These are phyloP conservation scores for Aspergillus olivimuriae DNA, from an alignment of 495 filamentous ascomycete genomes.

Conservation along the genomic window DNA sequence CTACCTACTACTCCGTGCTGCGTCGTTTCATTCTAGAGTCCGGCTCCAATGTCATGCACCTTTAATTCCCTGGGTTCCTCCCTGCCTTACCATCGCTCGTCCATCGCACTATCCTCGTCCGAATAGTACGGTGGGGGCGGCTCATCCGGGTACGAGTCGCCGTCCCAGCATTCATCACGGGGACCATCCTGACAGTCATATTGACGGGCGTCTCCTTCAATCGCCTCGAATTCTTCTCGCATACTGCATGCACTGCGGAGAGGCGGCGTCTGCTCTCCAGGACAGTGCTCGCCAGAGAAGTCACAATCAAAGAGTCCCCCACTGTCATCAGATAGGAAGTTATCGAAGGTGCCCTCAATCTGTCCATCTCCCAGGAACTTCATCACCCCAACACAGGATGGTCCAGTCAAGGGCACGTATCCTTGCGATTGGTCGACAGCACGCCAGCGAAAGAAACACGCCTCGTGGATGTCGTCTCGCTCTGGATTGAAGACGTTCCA, in stretches of 20 bases:
- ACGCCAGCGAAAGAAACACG: constrained; percentile 6
- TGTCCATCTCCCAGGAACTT: constrained; percentile 6
- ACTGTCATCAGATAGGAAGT: neutral
- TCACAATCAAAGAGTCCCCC: constrained; percentile 4
- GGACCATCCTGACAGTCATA: neutral
- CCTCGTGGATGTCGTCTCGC: neutral
- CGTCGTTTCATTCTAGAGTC: too few relatives aligned
- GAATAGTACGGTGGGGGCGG: neutral
- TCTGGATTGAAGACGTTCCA: neutral
- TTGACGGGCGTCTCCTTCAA: neutral
- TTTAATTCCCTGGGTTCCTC: neutral
- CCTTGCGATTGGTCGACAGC: neutral
- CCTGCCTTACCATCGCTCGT: neutral
- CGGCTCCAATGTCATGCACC: neutral
- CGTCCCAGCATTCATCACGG: neutral
- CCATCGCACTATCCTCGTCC: neutral
- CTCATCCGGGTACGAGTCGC: too few relatives aligned
- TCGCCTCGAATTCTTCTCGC: neutral
- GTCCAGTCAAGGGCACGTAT: neutral
- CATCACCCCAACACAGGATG: constrained; percentile 2
- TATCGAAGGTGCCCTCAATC: constrained; percentile 7
- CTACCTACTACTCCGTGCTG: too few relatives aligned
- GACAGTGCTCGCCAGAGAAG: constrained; percentile 2
- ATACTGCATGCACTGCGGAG: neutral
- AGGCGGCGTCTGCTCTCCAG: neutral